Evolutionary conservation across 2,329 filamentous ascomycete genomes (phyloP).

Genomic region (Scleromitrula shiraiana): DNA sequence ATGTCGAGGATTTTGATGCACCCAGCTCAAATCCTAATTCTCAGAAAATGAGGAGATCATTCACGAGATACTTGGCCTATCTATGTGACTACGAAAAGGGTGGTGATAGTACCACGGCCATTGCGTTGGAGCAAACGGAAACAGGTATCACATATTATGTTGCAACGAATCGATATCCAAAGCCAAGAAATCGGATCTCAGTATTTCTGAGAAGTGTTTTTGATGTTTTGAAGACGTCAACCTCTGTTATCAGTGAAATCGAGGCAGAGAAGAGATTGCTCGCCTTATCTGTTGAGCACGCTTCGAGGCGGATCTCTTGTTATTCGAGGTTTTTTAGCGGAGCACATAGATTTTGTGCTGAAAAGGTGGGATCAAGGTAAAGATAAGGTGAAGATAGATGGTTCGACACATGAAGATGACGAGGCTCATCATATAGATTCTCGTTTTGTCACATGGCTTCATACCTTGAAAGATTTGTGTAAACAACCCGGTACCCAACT

Average conservation of each 20-base stretch:
- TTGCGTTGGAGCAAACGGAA: constrained; percentile 33
- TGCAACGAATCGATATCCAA: constrained; percentile 31
- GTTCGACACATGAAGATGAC: too few relatives aligned
- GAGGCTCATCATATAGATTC: not conserved
- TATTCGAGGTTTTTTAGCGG: not conserved
- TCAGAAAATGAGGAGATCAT: constrained; percentile 13
- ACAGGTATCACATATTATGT: constrained; percentile 36
- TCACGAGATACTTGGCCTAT: constrained; percentile 36
- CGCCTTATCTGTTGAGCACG: not conserved
- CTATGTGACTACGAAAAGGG: constrained; percentile 41
- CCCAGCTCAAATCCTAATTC: constrained; percentile 13
- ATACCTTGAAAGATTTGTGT: not conserved
- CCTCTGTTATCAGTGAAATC: not conserved
- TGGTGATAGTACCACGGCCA: constrained; percentile 37
- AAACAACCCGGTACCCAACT: not conserved
- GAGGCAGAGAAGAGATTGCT: not conserved
- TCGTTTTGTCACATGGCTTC: not conserved
- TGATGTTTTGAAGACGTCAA: not conserved
- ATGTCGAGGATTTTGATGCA: not conserved
- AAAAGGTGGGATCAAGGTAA: not conserved
- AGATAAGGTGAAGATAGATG: not conserved
- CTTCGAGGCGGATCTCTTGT: not conserved
- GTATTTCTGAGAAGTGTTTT: not conserved
- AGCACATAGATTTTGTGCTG: not conserved
- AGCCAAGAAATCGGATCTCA: not conserved